phyloP scores from a whole-genome alignment of 129 eudicot species.

The Apium graveolens region DNA sequence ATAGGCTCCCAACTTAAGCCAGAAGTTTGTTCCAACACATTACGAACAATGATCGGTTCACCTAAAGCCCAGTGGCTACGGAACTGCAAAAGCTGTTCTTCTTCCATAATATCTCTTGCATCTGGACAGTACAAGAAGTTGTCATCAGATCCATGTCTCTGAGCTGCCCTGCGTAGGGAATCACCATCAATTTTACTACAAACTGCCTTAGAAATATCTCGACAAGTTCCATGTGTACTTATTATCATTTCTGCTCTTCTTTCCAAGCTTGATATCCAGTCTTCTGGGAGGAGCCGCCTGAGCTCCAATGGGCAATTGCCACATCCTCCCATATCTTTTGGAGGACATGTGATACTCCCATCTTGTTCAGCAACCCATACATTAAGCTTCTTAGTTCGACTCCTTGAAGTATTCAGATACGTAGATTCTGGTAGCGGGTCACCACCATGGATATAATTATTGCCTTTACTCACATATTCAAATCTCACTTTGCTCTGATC shows the following conservation, averaged over 20 bases:
- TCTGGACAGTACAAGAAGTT: conserved; percentile 61
- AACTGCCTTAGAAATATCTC: conserved; percentile 9
- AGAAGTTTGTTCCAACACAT: conserved; percentile 50
- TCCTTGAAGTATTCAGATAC: conserved; percentile 9
- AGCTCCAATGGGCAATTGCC: conserved; percentile 49
- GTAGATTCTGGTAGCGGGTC: conserved; percentile 37
- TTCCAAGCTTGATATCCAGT: conserved; percentile 49
- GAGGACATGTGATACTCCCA: conserved; percentile 59
- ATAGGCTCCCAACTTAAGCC: conserved; percentile 96
- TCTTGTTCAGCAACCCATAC: conserved; percentile 41
- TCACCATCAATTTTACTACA: conserved; percentile 15
- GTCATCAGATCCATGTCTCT: conserved; percentile 46
- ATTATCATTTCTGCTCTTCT: conserved; percentile 37
- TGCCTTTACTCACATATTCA: conserved; percentile 44
- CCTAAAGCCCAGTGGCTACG: conserved; percentile 78
- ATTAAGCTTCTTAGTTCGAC: conserved; percentile 6
- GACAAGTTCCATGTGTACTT: conserved; percentile 13
- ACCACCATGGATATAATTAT: conserved; percentile 73
- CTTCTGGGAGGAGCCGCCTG: conserved; percentile 46
- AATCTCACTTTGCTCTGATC: conserved; percentile 26
- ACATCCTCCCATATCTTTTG: conserved; percentile 77
- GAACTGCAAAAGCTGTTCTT: conserved; percentile 39
- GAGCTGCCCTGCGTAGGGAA: conserved; percentile 36
- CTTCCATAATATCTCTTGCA: conserved; percentile 24
- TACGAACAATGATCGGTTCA: conserved; percentile 71